Evolutionary conservation across 768 basidiomycete genomes (phyloP), one percentile per base, ranked within the genome.

Genomic region (Xerocomellus amylosporus): DNA sequence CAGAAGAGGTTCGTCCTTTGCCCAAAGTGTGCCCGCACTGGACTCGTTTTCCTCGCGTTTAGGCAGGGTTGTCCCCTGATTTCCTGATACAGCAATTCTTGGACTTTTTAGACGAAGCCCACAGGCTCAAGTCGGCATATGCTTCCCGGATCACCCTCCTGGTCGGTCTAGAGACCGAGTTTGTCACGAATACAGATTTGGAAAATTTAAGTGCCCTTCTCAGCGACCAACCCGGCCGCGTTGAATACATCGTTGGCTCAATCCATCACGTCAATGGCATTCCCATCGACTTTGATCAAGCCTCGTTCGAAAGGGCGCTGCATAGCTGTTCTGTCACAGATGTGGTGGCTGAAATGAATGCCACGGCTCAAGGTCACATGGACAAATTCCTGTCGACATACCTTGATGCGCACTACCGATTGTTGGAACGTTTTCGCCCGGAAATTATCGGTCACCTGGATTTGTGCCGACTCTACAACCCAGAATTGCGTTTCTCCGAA

Each of bases 381-480:
- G 76, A 69, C 55, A 57, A 63, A 13, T 83, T 88, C 64, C 74
- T 90, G 5, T 77, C 72, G 13, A 69, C 77, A 12, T 99, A 98
- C 74, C 87, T 98, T 58, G 93, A 98, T 65, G 82, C 85, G 10
- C 97, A 99, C 62, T 84, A 80, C 69, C 75, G 79, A 40, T 72
- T 99, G 43, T 58, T 98, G 38, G 64, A 74, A 44, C 79, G 81
- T 24, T 85, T 90, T 69, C 81, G 79, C 50, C 97, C 97, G 17
- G 92, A 95, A 69, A 77, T 98, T 46, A 79, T 99, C 49, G 97
- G 93, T 2, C 97, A 99, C 72, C 77, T 98, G 59, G 96, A 98
- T 73, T 81, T 98, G 0, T 95, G 92, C 69, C 82, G 93, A 2
- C 79, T 99, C 9, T 98, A 90, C 76, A 76, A 76, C 22, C 93